Evolutionary conservation across 2,329 filamentous ascomycete species (phyloP).

Genomic region (Alternaria atra): DNA sequence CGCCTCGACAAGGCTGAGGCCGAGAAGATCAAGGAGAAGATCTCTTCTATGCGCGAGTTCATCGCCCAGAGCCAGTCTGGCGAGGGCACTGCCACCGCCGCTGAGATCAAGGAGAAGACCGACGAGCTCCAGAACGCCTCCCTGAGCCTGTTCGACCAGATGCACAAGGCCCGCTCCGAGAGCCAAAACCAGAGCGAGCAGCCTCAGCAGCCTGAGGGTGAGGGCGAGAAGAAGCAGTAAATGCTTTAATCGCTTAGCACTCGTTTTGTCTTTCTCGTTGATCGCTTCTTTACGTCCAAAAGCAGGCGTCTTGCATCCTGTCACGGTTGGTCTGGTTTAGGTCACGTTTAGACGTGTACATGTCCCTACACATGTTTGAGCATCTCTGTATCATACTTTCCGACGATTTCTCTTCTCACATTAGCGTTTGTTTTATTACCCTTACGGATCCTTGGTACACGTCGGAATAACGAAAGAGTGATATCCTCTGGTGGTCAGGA

Average conservation of each 20-base stretch:
- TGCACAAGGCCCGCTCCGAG: conserved; percentile 93
- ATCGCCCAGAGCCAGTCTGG: conserved; percentile 94
- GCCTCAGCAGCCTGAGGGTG: conserved; percentile 58
- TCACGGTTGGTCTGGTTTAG: conserved; percentile 38
- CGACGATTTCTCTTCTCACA: conserved; percentile 41
- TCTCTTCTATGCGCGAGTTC: conserved; percentile 82
- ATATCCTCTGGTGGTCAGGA: conserved; percentile 31
- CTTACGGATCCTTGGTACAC: conserved; percentile 32
- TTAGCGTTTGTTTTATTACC: conserved; percentile 44
- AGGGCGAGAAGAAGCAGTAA: conserved; percentile 78
- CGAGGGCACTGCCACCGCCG: conserved; percentile 83
- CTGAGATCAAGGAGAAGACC: conserved; percentile 97
- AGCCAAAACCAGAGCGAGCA: conserved; percentile 54
- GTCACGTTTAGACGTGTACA: conserved; percentile 46
- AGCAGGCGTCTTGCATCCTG: conserved; percentile 52
- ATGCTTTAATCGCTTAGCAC: conserved; percentile 33
- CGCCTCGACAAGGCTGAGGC: conserved; percentile 97
- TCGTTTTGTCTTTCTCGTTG: conserved; percentile 32
- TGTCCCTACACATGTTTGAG: conserved; percentile 36
- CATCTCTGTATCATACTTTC: conserved; percentile 48
- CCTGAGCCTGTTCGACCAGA: conserved; percentile 98
- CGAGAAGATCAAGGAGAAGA: conserved; percentile 94
- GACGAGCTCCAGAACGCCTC: conserved; percentile 96
- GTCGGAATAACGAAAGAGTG: conserved; percentile 33
- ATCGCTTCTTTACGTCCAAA: conserved; percentile 41